A percentile compares a stretch with the other conserved stretches of the same genome.
phyloP scores from a whole-genome alignment of 352 stramenopile genomes.

The Pythium pyrilobum region DNA sequence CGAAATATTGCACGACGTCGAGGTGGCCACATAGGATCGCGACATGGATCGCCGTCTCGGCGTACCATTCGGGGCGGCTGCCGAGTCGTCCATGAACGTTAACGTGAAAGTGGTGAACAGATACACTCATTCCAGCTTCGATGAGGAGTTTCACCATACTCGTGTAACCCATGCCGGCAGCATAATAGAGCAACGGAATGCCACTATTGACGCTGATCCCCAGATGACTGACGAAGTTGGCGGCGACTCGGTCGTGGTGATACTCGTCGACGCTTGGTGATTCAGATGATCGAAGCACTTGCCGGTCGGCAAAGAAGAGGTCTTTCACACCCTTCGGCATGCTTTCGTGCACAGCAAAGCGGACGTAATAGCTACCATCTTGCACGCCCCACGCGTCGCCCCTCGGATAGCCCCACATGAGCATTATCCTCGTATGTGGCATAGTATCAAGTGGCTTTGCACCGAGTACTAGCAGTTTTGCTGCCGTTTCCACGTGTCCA shows the following conservation, averaged over 20 bases:
- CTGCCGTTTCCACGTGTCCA: slow-evolving; percentile 46
- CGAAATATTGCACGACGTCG: slow-evolving; percentile 36
- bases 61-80: slow-evolving; percentile 10
- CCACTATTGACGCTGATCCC: slow-evolving; percentile 38
- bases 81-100: not conserved
- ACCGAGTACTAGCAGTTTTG: slow-evolving; percentile 50
- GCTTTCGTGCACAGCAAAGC: slow-evolving; percentile 7
- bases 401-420: too few species aligned
- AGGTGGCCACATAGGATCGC: slow-evolving; percentile 44
- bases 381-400: too few species aligned
- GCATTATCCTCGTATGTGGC: too few species aligned
- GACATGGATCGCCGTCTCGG: slow-evolving; percentile 44
- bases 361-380: not conserved
- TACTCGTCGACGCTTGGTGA: not conserved
- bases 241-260: slow-evolving; percentile 8
- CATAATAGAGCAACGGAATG: slow-evolving; percentile 36
- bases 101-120: not conserved
- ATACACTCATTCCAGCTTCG: slow-evolving; percentile 38
- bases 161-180: slow-evolving; percentile 29
- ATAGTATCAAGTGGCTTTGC: slow-evolving; percentile 41
- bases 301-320: slow-evolving; percentile 3
- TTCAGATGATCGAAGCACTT: not conserved
- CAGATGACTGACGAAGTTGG: slow-evolving; percentile 37
- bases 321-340: slow-evolving; percentile 6
- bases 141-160: slow-evolving; percentile 31